These are phyloP conservation scores for Wickerhamomyces chaumierensis DNA, from an alignment of 805 yeast species.

Conservation along the genomic window DNA sequence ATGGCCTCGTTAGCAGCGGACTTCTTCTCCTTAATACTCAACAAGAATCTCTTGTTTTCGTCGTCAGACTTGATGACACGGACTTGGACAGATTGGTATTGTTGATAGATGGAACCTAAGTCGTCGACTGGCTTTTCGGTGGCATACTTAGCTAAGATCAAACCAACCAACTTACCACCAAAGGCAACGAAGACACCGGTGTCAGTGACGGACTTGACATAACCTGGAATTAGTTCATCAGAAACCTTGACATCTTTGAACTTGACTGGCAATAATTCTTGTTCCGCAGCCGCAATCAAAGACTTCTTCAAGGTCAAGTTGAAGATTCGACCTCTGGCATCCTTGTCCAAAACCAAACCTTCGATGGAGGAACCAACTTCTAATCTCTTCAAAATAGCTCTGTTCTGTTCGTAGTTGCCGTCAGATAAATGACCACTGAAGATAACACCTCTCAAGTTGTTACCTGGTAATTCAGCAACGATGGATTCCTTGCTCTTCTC, in stretches of 20 bases:
- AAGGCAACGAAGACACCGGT: conserved; percentile 79
- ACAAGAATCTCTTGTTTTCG: conserved; percentile 56
- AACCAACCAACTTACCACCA: conserved; percentile 70
- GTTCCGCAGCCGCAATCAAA: conserved; percentile 52
- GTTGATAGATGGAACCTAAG: conserved; percentile 40
- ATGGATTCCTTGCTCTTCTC: conserved; percentile 71
- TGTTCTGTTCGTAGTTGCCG: conserved; percentile 60
- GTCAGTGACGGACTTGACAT: conserved; percentile 63
- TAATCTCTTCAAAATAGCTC: conserved; percentile 51
- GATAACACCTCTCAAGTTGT: conserved; percentile 56
- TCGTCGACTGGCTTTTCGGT: conserved; percentile 42
- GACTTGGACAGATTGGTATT: conserved; percentile 63
- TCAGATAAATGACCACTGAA: conserved; percentile 70
- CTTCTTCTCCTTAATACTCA: conserved; percentile 40
- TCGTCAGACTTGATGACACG: conserved; percentile 59
- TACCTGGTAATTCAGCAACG: conserved; percentile 42
- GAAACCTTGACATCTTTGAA: conserved; percentile 48
- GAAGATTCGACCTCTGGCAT: conserved; percentile 46
- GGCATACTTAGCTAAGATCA: conserved; percentile 67
- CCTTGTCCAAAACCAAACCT: conserved; percentile 60
- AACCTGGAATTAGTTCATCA: conserved; percentile 50
- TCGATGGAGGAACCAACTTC: conserved; percentile 49
- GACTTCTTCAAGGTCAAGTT: conserved; percentile 55
- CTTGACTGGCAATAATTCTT: conserved; percentile 39
- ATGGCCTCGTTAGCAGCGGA: conserved; percentile 19